Evolutionary conservation across 2,329 filamentous ascomycete species (phyloP).

Genomic region (Neofusicoccum ribis): DNA sequence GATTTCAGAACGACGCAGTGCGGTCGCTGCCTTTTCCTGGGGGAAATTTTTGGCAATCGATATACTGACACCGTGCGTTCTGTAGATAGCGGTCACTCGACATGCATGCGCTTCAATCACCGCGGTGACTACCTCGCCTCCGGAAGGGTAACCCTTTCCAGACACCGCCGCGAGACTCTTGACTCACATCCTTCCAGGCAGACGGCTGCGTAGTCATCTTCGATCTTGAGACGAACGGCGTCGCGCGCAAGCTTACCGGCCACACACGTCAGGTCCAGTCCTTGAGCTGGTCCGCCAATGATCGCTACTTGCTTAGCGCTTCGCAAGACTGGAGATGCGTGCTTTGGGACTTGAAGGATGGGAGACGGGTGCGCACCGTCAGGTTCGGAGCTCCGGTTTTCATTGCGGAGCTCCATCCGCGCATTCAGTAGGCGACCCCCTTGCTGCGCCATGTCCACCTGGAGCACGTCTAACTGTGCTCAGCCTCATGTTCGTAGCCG

Average conservation of each 20-base stretch:
- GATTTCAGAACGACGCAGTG: conserved; percentile 50
- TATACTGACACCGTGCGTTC: conserved; percentile 22
- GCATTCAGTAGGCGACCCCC: conserved; percentile 68
- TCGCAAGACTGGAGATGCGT: conserved; percentile 97
- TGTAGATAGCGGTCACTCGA: conserved; percentile 62
- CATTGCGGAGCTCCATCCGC: conserved; percentile 91
- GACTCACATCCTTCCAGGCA: conserved; percentile 43
- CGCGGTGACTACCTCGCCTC: conserved; percentile 93
- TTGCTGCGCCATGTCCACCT: background rate
- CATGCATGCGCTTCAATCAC: conserved; percentile 82
- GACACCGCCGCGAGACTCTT: conserved; percentile 21
- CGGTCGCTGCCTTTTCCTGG: conserved; percentile 50
- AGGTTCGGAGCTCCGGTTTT: conserved; percentile 93
- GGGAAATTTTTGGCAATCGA: conserved; percentile 13
- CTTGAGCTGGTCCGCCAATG: conserved; percentile 87
- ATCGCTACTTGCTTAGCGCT: conserved; percentile 85
- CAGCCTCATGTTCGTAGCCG: conserved; percentile 82
- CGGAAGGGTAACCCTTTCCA: conserved; percentile 64
- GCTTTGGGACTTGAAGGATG: conserved; percentile 84
- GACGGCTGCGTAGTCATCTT: conserved; percentile 96
- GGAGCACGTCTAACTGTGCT: background rate
- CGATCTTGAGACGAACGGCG: conserved; percentile 95
- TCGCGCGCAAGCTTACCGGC: conserved; percentile 88
- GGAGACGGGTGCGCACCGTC: conserved; percentile 74
- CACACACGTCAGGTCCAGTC: conserved; percentile 94